Conservation (phyloP, 73 alveolate species). For the Blepharisma japonicum region DNA sequence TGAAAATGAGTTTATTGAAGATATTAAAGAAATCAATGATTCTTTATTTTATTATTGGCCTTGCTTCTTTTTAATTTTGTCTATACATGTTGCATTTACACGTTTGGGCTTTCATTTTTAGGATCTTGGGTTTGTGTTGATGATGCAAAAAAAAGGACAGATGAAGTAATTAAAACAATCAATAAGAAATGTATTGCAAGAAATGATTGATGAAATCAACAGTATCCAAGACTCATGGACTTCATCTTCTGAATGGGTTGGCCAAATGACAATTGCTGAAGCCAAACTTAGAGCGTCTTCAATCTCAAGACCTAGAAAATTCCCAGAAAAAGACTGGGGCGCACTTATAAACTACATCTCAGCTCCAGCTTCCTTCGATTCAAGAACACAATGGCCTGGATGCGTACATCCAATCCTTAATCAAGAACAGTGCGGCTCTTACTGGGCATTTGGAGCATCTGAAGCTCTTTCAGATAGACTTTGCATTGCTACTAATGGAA, state of each 20-base stretch:
- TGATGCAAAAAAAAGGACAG: not conserved
- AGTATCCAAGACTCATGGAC: not conserved
- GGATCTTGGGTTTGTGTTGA: not conserved
- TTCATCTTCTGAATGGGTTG: constrained; percentile 8
- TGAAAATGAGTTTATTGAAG: too few species aligned
- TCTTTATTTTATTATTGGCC: constrained; percentile 23
- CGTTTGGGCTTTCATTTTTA: not conserved
- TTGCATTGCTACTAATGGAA: constrained; percentile 71
- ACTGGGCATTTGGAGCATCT: constrained; percentile 98
- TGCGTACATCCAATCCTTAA: constrained; percentile 14
- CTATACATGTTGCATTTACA: not conserved
- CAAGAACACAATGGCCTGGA: constrained; percentile 28
- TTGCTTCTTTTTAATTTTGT: constrained; percentile 6
- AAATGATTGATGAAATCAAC: not conserved
- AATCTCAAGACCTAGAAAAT: not conserved
- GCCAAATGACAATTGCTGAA: constrained; percentile 2
- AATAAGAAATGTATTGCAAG: not conserved
- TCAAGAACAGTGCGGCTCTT: constrained; percentile 87
- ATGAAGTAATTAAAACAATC: not conserved
- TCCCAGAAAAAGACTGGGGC: constrained; percentile 17
- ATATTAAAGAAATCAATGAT: not conserved
- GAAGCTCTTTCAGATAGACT: constrained; percentile 94
- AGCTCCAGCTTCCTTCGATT: constrained; percentile 11
- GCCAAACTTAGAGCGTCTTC: not conserved
- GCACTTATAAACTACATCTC: not conserved